Evolutionary conservation across 768 basidiomycete genomes (phyloP).

Genomic region (Peribolospora baueri): DNA sequence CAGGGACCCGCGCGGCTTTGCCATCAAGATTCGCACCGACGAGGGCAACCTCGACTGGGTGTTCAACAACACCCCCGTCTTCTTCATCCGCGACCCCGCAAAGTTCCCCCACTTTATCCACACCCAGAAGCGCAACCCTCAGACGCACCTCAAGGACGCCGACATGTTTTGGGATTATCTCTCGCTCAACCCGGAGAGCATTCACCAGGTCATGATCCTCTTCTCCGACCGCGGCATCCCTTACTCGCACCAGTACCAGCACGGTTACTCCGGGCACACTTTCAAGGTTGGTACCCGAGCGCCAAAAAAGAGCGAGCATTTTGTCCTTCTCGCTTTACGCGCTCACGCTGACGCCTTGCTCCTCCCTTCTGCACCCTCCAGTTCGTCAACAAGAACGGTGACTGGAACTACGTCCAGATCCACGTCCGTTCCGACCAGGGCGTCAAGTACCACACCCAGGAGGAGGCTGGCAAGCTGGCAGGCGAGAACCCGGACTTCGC

Average conservation of each 20-base stretch:
- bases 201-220: constrained; percentile 26
- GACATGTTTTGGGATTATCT: constrained; percentile 46
- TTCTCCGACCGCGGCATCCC: constrained; percentile 26
- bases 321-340: constrained; percentile 6
- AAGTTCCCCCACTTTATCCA: constrained; percentile 28
- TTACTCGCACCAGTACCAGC: constrained; percentile 41
- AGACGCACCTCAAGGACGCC: constrained; percentile 68
- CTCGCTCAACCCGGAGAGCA: constrained; percentile 20
- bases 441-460: constrained; percentile 41
- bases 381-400: constrained; percentile 14
- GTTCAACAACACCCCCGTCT: constrained; percentile 19
- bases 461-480: constrained; percentile 37
- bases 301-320: constrained; percentile 16
- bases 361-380: neutral
- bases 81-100: constrained; percentile 20
- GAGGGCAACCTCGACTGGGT: constrained; percentile 24
- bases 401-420: constrained; percentile 21
- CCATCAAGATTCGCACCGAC: constrained; percentile 24
- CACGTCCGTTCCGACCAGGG: constrained; percentile 20
- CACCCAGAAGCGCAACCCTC: constrained; percentile 39
- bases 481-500: constrained; percentile 31
- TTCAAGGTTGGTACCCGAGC: constrained; percentile 16
- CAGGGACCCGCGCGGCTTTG: constrained; percentile 24
- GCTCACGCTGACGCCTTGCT: neutral
- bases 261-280: constrained; percentile 53